Conservation (phyloP, 768 basidiomycete genomes). For the Lentinus brumalis region DNA sequence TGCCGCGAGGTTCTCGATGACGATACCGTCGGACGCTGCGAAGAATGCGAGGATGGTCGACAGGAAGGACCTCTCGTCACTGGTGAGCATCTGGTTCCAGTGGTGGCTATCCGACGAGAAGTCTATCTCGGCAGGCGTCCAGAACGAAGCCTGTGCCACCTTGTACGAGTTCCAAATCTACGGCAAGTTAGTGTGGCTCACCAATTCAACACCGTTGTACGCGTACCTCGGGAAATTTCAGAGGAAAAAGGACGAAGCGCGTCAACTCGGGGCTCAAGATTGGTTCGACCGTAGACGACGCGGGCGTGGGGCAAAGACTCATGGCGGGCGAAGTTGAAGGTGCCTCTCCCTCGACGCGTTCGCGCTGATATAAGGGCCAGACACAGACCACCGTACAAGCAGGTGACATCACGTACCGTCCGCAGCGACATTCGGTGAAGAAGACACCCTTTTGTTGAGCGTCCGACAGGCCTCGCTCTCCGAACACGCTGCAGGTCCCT, state of each 20-base stretch:
- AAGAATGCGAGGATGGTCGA: slow-evolving; percentile 56
- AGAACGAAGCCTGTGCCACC: slow-evolving; percentile 52
- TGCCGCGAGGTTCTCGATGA: slow-evolving; percentile 56
- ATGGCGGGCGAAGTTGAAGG: too few relatives aligned
- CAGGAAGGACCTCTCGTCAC: slow-evolving; percentile 52
- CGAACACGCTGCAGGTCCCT: too few relatives aligned
- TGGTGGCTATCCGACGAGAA: slow-evolving; percentile 42
- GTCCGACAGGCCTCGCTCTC: too few relatives aligned
- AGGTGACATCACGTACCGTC: too few relatives aligned
- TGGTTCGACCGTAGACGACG: too few relatives aligned
- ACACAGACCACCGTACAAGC: too few relatives aligned
- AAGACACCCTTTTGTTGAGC: too few relatives aligned
- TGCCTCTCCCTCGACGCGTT: too few relatives aligned
- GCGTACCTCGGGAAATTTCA: background rate
- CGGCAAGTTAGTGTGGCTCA: background rate
- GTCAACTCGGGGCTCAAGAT: too few relatives aligned
- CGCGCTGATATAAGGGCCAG: too few relatives aligned
- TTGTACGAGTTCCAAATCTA: slow-evolving; percentile 58
- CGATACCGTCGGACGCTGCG: slow-evolving; percentile 54
- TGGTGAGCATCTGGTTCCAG: slow-evolving; percentile 49
- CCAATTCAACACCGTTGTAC: background rate
- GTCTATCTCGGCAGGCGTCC: slow-evolving; percentile 46
- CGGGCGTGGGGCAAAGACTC: too few relatives aligned
- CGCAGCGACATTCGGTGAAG: too few relatives aligned
- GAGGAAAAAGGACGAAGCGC: background rate